Base-by-base conservation (phyloP, 2,329 filamentous ascomycete species). In the Ceratocystis diversiconidia region DNA sequence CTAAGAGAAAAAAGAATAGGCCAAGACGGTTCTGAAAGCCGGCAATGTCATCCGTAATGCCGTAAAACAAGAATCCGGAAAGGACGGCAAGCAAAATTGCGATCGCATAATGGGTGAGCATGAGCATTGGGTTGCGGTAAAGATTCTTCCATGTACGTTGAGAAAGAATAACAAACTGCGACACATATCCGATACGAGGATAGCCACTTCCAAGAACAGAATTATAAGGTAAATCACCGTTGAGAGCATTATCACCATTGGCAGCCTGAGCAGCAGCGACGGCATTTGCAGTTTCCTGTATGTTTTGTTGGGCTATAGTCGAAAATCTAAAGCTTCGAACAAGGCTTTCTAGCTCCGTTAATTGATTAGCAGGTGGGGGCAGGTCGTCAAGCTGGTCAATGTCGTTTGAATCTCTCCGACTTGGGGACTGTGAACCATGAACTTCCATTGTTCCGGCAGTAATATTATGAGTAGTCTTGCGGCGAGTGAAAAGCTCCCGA, bases 21-120 rank as follows among this genome's bases (percentile, higher is more conserved):
- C 94, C 94, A 4, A 99, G 85, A 22, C 94, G 85, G 75, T 99
- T 99, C 75, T 99, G 94, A 82, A 99, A 99, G 43, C 95, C 94
- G 68, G 90, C 88, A 70, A 99, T 95, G 72, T 99, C 92, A 72
- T 96, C 91, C 0, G 92, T 96, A 61, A 99, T 80, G 1, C 92
- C 94, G 71, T 97, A 99, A 78, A 97, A 99, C 12, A 99, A 82
- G 75, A 89, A 97, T 2, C 94, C 94, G 1, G 92, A 92, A 66
- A 99, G 88, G 4, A 97, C 92, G 1, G 92, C 94, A 5, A 99
- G 82, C 0, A 97, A 78, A 68, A 99, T 97, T 6, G 94, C 91
- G 70, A 96, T 97, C 46, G 94, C 94, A 73, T 97, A 99, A 76
- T 99, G 94, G 0, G 92, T 96, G 66, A 99, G 82, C 94, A 99